Evolutionary conservation across 2,329 filamentous ascomycete genomes (phyloP).

Genomic region (Trichoderma breve): DNA sequence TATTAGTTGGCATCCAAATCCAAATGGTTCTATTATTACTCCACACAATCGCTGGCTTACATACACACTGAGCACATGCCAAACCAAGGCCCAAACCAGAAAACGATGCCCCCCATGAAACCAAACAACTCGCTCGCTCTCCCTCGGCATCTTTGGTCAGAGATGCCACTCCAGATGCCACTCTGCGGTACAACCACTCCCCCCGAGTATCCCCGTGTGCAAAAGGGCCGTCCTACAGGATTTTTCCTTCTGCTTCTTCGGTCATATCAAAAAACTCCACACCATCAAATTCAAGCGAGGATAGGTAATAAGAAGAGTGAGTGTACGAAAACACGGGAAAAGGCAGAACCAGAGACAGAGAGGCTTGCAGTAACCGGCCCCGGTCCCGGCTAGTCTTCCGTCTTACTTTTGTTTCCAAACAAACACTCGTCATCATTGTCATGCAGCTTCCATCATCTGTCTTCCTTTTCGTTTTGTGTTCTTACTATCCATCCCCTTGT

Average conservation of each 20-base stretch:
- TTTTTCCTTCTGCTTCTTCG: neutral
- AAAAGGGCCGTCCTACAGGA: neutral
- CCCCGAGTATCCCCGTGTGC: neutral
- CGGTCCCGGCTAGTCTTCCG: neutral
- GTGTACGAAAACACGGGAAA: too few species aligned
- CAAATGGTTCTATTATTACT: neutral
- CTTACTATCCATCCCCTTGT: too few species aligned
- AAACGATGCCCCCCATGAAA: neutral
- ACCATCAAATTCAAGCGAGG: neutral
- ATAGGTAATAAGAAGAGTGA: neutral
- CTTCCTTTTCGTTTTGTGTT: neutral
- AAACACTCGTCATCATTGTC: neutral
- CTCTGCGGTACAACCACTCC: slow-evolving; percentile 11
- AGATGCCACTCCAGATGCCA: neutral
- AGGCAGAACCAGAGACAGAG: too few species aligned
- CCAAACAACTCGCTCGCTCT: neutral
- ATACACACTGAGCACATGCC: neutral
- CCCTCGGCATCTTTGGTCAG: neutral
- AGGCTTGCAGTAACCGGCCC: too few species aligned
- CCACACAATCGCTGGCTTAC: neutral
- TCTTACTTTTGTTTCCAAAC: neutral
- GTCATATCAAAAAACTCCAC: neutral
- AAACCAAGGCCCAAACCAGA: neutral
- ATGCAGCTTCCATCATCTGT: neutral
- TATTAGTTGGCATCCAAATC: too few species aligned